Conservation (phyloP, 192 early-diverging fungal species). For the Spizellomyces sp. region DNA sequence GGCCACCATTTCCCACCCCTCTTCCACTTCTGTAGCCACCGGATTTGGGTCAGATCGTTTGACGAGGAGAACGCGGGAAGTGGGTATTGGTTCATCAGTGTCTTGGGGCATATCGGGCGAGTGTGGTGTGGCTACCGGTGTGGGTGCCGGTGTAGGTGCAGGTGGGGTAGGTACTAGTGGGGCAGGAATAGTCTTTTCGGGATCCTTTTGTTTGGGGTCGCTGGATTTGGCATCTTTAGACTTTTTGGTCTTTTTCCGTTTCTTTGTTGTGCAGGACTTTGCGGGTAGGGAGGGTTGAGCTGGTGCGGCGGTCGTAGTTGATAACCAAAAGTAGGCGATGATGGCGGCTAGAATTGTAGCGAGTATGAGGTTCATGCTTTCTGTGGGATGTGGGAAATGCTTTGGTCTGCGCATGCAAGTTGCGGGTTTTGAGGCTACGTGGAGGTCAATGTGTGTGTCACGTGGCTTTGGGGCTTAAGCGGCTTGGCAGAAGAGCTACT, state of each 20-base stretch:
- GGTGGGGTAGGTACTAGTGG: background rate
- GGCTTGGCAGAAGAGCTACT: no score
- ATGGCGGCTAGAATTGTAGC: background rate
- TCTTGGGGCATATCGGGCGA: constrained; percentile 13
- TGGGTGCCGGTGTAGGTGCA: background rate
- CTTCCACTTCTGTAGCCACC: constrained; percentile 19
- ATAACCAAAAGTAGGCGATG: background rate
- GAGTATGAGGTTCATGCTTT: background rate
- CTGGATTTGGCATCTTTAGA: background rate
- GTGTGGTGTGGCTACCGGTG: background rate
- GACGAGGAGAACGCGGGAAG: constrained; percentile 17
- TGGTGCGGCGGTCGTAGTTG: background rate
- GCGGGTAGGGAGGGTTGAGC: background rate
- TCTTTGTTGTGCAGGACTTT: background rate
- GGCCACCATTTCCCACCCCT: constrained; percentile 34
- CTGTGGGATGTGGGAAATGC: background rate
- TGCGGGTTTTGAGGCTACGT: no score
- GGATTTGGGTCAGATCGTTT: background rate
- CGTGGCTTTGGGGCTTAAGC: no score
- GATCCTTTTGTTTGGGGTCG: background rate
- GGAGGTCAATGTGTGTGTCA: no score
- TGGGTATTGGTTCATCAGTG: background rate
- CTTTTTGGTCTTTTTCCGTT: background rate
- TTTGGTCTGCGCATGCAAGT: no score
- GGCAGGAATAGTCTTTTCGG: background rate